Evolutionary conservation across 495 filamentous ascomycete genomes (phyloP).

Genomic region (Darksidea phi): DNA sequence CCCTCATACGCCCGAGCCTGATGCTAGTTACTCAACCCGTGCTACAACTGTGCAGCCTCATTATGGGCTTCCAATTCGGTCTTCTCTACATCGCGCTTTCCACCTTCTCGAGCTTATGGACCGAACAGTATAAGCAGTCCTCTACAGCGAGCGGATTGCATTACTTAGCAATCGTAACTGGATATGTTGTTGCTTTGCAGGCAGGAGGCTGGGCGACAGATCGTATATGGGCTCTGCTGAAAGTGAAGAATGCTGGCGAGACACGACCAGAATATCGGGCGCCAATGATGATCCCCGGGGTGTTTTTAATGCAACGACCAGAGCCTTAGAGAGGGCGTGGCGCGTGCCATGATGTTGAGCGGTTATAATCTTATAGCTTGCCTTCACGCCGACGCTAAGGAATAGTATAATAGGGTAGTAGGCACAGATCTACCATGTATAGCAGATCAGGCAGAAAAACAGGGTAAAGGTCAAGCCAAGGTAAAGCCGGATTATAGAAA

Average conservation of each 20-base stretch:
- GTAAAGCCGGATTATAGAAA: no score
- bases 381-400: no score
- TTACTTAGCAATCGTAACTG: constrained; percentile 45
- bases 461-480: no score
- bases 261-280: constrained; percentile 42
- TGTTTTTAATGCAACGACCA: constrained; percentile 48
- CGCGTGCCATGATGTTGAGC: no score
- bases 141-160: constrained; percentile 40
- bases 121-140: constrained; percentile 41
- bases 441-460: no score
- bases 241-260: constrained; percentile 17
- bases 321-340: no score
- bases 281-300: constrained; percentile 38
- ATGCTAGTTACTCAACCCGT: constrained; percentile 45
- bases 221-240: constrained; percentile 29
- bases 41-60: constrained; percentile 41
- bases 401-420: no score
- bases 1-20: constrained; percentile 22
- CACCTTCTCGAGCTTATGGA: constrained; percentile 44
- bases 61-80: constrained; percentile 44
- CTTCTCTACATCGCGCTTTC: constrained; percentile 47
- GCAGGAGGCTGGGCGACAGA: constrained; percentile 36
- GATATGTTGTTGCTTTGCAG: constrained; percentile 31
- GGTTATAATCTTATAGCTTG: no score
- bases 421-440: no score